Base-by-base conservation (phyloP, 805 yeast species). In the Barnettozyma californica region DNA sequence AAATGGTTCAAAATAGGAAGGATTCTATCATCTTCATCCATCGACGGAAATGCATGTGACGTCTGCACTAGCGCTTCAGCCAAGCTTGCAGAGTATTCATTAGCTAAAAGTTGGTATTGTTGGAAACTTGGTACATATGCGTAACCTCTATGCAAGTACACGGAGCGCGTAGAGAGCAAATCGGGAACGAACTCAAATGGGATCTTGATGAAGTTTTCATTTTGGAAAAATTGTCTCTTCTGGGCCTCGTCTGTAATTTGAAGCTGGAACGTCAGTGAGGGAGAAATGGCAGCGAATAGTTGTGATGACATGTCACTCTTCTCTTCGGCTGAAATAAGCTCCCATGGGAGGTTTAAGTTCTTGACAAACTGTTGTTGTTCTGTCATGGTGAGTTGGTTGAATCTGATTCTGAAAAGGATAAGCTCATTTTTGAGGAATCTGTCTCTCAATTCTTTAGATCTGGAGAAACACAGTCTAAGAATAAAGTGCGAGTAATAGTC, bases 401-500 rank as follows among this genome's bases (percentile, higher is more conserved):
- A 92, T 53, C 99, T 74, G 42, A 90, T 69, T 59, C 77, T 81
- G 68, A 94, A 90, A 37, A 94, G 70, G 13, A 75, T 68, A 0
- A 85, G 71, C 63, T 94, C 99, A 29, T 90, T 81, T 55, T 80
- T 77, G 29, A 87, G 71, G 59, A 94, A 92, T 61, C 92, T 80
- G 33, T 75, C 78, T 53, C 97, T 77, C 44, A 91, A 74, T 51
- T 92, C 98, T 44, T 87, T 87, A 3, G 81, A 78, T 53, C 95
- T 81, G 62, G 97, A 87, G 63, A 94, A 94, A 41, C 95, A 96
- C 36, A 94, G 73, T 47, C 97, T 74, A 53, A 94, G 68, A 33
- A 92, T 91, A 63, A 71, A 94, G 68, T 94, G 99, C 6, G 96
- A 86, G 64, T 87, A 89, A 60, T 89, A 92, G 67, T 94, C 99